phyloP scores from a whole-genome alignment of 306 rosid genomes.

The Macrotyloma uniflorum region DNA sequence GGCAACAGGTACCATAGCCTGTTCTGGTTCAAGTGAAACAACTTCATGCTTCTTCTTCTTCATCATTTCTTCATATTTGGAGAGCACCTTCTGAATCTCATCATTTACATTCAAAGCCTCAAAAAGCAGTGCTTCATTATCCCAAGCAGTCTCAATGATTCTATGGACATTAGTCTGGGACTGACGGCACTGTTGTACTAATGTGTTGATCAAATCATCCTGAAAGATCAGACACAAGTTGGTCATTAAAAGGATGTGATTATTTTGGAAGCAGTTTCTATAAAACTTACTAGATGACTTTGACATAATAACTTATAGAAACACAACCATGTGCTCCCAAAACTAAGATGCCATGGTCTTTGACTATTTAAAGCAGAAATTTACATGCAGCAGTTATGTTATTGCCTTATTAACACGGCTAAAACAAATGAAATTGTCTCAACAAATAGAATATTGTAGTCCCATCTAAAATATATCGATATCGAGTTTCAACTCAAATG shows the following conservation, averaged over 20 bases:
- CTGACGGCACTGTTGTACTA: slow-evolving; percentile 71
- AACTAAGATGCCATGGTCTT: background rate
- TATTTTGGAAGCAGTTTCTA: background rate
- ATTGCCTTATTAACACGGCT: background rate
- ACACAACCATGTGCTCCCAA: background rate
- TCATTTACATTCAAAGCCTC: slow-evolving; percentile 88
- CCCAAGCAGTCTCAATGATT: slow-evolving; percentile 71
- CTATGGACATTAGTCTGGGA: slow-evolving; percentile 59
- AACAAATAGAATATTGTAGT: background rate
- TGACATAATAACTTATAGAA: background rate
- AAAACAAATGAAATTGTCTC: background rate
- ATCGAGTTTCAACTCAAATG: background rate
- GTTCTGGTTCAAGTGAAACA: slow-evolving; percentile 56
- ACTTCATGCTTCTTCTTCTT: slow-evolving; percentile 39
- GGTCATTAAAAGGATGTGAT: background rate
- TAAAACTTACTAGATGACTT: background rate
- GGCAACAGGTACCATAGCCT: slow-evolving; percentile 70
- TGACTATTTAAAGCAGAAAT: background rate
- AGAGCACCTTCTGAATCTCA: slow-evolving; percentile 76
- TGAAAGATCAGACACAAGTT: slow-evolving; percentile 36
- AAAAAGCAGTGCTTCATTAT: slow-evolving; percentile 78
- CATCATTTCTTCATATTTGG: slow-evolving; percentile 66
- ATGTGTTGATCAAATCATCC: slow-evolving; percentile 81
- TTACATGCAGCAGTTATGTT: background rate
- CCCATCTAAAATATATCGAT: background rate